Conservation (phyloP, 2,329 filamentous ascomycete genomes). For the Nigrospora osmanthi region DNA sequence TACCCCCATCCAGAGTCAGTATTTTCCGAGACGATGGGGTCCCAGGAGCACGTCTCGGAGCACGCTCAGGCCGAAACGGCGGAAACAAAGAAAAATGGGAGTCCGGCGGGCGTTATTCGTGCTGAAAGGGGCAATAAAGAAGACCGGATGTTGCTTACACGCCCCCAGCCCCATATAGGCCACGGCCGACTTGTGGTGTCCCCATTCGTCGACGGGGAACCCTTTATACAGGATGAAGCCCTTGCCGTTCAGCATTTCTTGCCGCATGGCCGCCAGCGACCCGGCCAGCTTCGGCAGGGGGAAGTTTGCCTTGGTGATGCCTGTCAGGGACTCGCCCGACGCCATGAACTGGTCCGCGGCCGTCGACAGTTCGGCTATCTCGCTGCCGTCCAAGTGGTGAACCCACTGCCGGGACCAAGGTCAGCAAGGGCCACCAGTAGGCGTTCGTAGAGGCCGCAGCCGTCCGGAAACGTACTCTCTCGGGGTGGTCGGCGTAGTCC, state of each 20-base stretch:
- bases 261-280: slow-evolving; percentile 47
- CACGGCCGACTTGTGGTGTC: slow-evolving; percentile 69
- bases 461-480: slow-evolving; percentile 26
- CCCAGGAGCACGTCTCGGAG: too few species aligned
- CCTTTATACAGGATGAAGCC: slow-evolving; percentile 88
- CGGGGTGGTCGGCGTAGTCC: slow-evolving; percentile 52
- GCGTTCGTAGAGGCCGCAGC: too few species aligned
- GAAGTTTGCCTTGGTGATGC: slow-evolving; percentile 53
- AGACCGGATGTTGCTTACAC: too few species aligned
- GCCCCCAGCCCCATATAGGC: slow-evolving; percentile 88
- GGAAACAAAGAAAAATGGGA: too few species aligned
- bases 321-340: slow-evolving; percentile 53
- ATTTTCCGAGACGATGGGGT: too few species aligned
- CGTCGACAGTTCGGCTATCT: slow-evolving; percentile 52
- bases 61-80: too few species aligned
- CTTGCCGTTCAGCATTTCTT: slow-evolving; percentile 72
- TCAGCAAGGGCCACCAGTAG: too few species aligned
- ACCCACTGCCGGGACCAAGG: slow-evolving; percentile 39
- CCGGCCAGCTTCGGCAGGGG: slow-evolving; percentile 46
- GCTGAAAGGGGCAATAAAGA: too few species aligned
- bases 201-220: slow-evolving; percentile 71
- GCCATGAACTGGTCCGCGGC: slow-evolving; percentile 57
- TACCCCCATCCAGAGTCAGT: too few species aligned
- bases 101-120: too few species aligned
- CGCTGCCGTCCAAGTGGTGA: slow-evolving; percentile 53